These are phyloP conservation scores for Backusella luteola DNA, from an alignment of 192 early-diverging fungal species.

Conservation along the genomic window DNA sequence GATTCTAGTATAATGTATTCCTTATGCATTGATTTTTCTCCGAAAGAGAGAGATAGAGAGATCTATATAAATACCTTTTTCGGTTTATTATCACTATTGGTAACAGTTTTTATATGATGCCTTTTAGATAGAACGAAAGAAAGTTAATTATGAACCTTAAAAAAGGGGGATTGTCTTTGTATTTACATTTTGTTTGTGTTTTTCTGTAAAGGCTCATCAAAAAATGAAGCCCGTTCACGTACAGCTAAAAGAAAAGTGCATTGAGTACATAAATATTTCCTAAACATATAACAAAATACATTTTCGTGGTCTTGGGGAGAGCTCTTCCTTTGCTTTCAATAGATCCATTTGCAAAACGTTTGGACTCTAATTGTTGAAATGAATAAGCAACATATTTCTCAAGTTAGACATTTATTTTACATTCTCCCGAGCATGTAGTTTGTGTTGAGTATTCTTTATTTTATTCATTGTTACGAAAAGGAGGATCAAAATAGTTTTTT, in stretches of 20 bases:
- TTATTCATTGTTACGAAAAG: not conserved
- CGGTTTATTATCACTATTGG: not conserved
- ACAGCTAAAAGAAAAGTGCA: not conserved
- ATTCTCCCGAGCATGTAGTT: not conserved
- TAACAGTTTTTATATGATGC: not conserved
- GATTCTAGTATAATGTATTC: no score
- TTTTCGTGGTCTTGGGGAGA: not conserved
- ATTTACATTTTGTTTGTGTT: not conserved
- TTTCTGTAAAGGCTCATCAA: not conserved
- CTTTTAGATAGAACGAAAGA: not conserved
- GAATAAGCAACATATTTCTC: not conserved
- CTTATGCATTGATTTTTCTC: not conserved
- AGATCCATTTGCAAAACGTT: not conserved
- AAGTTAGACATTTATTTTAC: not conserved
- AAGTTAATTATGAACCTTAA: not conserved
- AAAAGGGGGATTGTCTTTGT: not conserved
- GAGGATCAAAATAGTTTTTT: not conserved
- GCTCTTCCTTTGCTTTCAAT: not conserved
- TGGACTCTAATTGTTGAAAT: not conserved
- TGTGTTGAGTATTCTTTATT: not conserved
- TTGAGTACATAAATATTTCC: not conserved
- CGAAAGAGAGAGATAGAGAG: no score
- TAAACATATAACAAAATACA: not conserved
- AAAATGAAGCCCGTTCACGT: not conserved
- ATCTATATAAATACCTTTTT: not conserved